Percentiles rank a stretch among this genome's conserved stretches.
These are phyloP conservation scores for Arthrobotrys pseudoclavata DNA, from an alignment of 2,329 filamentous ascomycete species.

Conservation along the genomic window DNA sequence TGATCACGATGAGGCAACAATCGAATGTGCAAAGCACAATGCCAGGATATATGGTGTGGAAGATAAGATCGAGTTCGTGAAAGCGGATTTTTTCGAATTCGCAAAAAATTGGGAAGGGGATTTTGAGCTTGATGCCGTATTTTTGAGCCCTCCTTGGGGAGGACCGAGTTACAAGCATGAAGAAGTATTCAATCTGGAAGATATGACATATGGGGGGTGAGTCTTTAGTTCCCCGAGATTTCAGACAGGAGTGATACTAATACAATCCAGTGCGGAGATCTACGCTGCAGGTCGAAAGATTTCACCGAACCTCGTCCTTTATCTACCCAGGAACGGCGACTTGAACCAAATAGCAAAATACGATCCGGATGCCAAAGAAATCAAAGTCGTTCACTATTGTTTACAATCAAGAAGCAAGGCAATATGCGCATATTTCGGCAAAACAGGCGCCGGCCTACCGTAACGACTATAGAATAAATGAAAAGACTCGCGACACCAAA, in stretches of 20 bases:
- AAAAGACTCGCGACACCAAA: background rate
- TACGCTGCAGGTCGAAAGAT: conserved; percentile 71
- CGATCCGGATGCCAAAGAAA: conserved; percentile 70
- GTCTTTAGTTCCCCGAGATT: background rate
- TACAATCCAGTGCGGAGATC: conserved; percentile 74
- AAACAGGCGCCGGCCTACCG: conserved; percentile 33
- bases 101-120: conserved; percentile 67
- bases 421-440: conserved; percentile 56
- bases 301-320: conserved; percentile 76
- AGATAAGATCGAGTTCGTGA: conserved; percentile 84
- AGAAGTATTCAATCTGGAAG: conserved; percentile 83
- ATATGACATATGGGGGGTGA: conserved; percentile 74
- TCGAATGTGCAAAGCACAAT: conserved; percentile 93
- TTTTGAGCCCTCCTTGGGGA: conserved; percentile 78
- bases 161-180: conserved; percentile 76
- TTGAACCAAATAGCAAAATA: conserved; percentile 79
- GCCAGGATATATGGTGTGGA: conserved; percentile 85
- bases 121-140: conserved; percentile 64
- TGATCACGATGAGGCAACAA: conserved; percentile 82
- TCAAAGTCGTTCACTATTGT: conserved; percentile 89
- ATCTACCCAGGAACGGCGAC: conserved; percentile 86
- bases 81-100: conserved; percentile 86
- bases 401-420: conserved; percentile 67
- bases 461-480: background rate
- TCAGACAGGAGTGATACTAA: conserved; percentile 2